phyloP scores from a whole-genome alignment of 2,329 filamentous ascomycete genomes.

The Colletotrichum plurivorum region DNA sequence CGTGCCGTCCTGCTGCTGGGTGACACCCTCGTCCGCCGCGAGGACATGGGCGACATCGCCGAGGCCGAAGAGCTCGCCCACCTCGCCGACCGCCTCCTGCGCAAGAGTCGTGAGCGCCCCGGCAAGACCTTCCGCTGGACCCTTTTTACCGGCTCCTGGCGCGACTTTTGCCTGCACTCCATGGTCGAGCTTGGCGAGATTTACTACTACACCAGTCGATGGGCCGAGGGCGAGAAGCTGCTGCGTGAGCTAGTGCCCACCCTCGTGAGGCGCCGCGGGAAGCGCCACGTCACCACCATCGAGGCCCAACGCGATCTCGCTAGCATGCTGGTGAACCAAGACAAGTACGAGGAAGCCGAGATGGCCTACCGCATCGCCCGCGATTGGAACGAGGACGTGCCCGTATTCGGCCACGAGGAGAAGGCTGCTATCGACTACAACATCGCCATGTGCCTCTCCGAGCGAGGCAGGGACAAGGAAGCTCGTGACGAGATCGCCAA shows the following conservation, averaged over 20 bases:
- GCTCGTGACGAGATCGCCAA: conserved; percentile 34
- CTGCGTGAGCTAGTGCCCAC: conserved; percentile 40
- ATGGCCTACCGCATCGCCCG: conserved; percentile 39
- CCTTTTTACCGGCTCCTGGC: conserved; percentile 36
- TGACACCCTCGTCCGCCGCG: conserved; percentile 41
- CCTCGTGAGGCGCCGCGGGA: conserved; percentile 35
- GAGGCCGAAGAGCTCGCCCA: conserved; percentile 38
- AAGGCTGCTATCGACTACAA: conserved; percentile 43
- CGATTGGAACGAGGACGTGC: conserved; percentile 39
- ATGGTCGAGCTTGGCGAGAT: conserved; percentile 44
- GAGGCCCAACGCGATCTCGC: conserved; percentile 42
- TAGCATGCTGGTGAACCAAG: conserved; percentile 42
- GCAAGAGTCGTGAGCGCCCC: conserved; percentile 23
- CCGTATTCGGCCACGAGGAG: conserved; percentile 41
- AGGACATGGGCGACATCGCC: conserved; percentile 38
- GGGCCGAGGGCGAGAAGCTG: conserved; percentile 41
- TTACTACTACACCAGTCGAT: conserved; percentile 43
- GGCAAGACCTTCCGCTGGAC: conserved; percentile 38
- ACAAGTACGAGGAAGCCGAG: conserved; percentile 40
- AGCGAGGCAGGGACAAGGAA: conserved; percentile 35
- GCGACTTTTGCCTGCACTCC: conserved; percentile 42
- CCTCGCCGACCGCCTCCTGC: conserved; percentile 36
- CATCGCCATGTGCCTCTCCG: conserved; percentile 42
- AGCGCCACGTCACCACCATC: conserved; percentile 41
- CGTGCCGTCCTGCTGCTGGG: conserved; percentile 41